Conservation (phyloP, 1,139 yeast species). For the Debaryomyces psychrophilus region DNA sequence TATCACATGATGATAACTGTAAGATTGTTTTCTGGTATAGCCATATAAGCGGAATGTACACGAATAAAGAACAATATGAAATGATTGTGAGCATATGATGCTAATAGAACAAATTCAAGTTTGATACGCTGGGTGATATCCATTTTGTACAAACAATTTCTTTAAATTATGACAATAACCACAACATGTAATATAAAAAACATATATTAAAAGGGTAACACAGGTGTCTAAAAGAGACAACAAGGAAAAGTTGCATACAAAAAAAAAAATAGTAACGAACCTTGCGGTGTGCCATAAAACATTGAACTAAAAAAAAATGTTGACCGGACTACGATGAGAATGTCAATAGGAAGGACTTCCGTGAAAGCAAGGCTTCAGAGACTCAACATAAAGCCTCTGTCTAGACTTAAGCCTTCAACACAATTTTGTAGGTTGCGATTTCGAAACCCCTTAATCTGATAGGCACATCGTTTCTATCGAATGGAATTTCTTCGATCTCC, state of each 20-base stretch:
- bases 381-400: background rate
- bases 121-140: too few relatives aligned
- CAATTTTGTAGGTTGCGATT: conserved; percentile 63
- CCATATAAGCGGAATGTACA: background rate
- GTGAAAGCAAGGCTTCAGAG: background rate
- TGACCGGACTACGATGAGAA: background rate
- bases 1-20: too few relatives aligned
- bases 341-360: too few relatives aligned
- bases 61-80: too few relatives aligned
- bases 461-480: conserved; percentile 32
- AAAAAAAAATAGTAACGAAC: background rate
- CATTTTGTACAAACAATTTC: background rate
- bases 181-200: background rate
- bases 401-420: conserved; percentile 4
- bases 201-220: background rate
- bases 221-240: background rate
- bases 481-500: conserved; percentile 28
- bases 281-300: conserved; percentile 2
- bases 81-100: background rate
- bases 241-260: background rate
- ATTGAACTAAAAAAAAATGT: background rate
- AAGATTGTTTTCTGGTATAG: background rate
- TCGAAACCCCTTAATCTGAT: conserved; percentile 75
- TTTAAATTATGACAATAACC: background rate
- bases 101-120: background rate